Conservation (phyloP, 1,284 basidiomycete genomes). For the Marasmius oreades region DNA sequence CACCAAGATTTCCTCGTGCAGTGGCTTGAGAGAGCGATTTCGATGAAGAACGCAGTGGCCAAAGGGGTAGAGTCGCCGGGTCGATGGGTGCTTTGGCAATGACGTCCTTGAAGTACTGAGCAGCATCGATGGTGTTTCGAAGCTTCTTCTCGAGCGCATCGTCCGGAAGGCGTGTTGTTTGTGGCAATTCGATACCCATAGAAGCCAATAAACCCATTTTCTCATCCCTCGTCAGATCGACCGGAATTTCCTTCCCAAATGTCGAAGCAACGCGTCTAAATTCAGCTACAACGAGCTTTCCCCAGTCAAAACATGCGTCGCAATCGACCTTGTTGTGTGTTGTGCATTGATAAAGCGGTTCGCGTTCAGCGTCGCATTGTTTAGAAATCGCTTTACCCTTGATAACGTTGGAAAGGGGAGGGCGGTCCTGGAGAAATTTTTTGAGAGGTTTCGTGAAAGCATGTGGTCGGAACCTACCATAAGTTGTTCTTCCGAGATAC, state of each 20-base stretch:
- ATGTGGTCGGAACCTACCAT: not conserved
- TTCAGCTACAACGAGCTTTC: not conserved
- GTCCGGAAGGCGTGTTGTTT: slow-evolving; percentile 5
- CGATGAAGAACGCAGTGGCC: not conserved
- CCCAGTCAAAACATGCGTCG: not conserved
- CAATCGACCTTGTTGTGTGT: not conserved
- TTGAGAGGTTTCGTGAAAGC: not conserved
- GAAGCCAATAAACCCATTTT: not conserved
- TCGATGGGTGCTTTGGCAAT: not conserved
- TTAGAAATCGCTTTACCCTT: not conserved
- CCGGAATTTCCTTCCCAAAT: not conserved
- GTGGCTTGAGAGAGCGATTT: not conserved
- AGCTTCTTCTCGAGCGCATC: slow-evolving; percentile 8
- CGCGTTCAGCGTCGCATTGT: not conserved
- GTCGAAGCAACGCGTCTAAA: not conserved
- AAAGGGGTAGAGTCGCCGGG: not conserved
- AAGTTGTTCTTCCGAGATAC: not conserved
- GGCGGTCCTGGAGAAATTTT: not conserved
- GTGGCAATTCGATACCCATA: not conserved
- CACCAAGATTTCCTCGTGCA: not conserved
- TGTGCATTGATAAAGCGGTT: not conserved
- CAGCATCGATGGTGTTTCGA: slow-evolving; percentile 8
- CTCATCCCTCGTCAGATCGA: not conserved
- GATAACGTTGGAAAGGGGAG: not conserved
- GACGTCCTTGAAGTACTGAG: slow-evolving; percentile 3